Percentiles rank a stretch among this genome's conserved stretches.
phyloP scores from a whole-genome alignment of 768 basidiomycete species.

The Boletus barrowsii region DNA sequence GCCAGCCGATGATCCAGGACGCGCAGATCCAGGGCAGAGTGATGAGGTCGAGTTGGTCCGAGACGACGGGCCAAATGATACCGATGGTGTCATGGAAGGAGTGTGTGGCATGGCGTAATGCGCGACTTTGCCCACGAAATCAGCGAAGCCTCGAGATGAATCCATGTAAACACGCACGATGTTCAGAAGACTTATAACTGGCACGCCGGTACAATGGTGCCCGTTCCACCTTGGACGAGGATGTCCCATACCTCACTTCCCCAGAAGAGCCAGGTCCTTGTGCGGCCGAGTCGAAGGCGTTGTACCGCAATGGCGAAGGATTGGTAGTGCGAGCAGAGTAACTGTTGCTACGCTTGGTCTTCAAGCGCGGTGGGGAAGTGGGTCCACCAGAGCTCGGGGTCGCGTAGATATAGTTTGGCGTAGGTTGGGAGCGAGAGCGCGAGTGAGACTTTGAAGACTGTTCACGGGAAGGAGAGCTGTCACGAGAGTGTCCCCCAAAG shows the following conservation, averaged over 20 bases:
- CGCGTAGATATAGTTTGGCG: constrained; percentile 42
- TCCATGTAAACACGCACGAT: constrained; percentile 36
- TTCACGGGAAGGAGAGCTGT: constrained; percentile 24
- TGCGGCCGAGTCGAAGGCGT: constrained; percentile 32
- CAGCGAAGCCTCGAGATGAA: not conserved
- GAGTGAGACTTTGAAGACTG: constrained; percentile 39
- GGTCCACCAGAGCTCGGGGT: constrained; percentile 32
- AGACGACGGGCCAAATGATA: constrained; percentile 40
- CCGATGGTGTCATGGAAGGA: constrained; percentile 30
- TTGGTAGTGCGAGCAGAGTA: constrained; percentile 35
- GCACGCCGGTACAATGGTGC: constrained; percentile 39
- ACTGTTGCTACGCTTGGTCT: constrained; percentile 40
- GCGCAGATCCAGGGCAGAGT: constrained; percentile 38
- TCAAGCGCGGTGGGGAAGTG: constrained; percentile 35
- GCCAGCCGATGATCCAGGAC: constrained; percentile 36
- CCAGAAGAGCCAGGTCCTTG: constrained; percentile 22
- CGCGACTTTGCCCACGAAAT: constrained; percentile 18
- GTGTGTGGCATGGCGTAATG: constrained; percentile 32
- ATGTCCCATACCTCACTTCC: constrained; percentile 33
- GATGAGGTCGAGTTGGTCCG: constrained; percentile 54
- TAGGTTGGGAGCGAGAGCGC: constrained; percentile 41
- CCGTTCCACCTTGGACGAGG: constrained; percentile 32
- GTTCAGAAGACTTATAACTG: constrained; percentile 44
- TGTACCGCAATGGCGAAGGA: constrained; percentile 42
- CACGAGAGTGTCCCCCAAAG: constrained; percentile 37